Conservation (phyloP, 192 early-diverging fungal genomes). For the Mortierella claussenii region DNA sequence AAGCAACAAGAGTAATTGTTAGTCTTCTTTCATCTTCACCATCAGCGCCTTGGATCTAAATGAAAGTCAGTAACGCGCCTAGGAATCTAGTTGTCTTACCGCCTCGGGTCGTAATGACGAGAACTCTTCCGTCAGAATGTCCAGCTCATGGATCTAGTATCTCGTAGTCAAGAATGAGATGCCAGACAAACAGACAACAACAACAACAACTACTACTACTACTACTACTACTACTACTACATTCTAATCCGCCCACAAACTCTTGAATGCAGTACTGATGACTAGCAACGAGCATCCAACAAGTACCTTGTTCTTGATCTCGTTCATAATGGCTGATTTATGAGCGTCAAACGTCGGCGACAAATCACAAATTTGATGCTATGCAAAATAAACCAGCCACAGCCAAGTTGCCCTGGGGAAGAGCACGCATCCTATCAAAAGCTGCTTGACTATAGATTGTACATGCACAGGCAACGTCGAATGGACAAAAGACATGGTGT, state of each 20-base stretch:
- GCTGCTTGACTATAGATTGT: no score
- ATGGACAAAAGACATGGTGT: no score
- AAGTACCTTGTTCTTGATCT: conserved; percentile 33
- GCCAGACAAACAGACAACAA: no score
- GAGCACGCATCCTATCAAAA: no score
- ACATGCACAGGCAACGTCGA: no score
- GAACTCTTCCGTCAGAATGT: conserved; percentile 45
- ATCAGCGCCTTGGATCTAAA: no score
- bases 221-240: no score
- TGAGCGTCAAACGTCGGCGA: neutral
- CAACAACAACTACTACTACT: no score
- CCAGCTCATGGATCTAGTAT: conserved; percentile 39
- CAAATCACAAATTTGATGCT: neutral
- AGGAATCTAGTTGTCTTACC: no score
- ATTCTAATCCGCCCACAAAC: no score
- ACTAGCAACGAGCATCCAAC: neutral
- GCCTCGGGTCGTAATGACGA: conserved; percentile 27
- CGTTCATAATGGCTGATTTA: conserved; percentile 2
- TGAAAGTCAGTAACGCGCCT: no score
- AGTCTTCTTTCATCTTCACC: neutral
- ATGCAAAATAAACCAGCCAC: neutral
- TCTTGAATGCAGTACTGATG: neutral
- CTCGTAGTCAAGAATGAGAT: neutral
- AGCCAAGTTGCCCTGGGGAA: no score
- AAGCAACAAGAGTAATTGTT: neutral